phyloP scores from a whole-genome alignment of 768 basidiomycete genomes.

The Tylopilus balloui region DNA sequence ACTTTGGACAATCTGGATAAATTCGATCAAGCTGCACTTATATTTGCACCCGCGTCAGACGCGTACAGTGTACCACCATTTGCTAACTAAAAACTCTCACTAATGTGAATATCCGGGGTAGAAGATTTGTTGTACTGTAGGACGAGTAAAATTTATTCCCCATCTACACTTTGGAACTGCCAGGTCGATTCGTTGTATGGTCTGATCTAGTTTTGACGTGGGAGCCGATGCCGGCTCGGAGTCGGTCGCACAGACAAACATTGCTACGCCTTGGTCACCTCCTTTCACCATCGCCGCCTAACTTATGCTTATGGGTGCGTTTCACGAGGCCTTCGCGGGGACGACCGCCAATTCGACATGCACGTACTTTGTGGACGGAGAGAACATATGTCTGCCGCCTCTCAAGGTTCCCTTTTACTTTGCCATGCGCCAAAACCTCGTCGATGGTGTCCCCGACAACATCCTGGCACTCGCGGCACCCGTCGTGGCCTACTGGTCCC shows the following conservation, averaged over 20 bases:
- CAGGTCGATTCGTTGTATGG: background rate
- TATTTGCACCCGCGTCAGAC: slow-evolving; percentile 26
- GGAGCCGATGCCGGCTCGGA: background rate
- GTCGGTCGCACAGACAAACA: background rate
- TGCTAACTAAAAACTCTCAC: slow-evolving; percentile 28
- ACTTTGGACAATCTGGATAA: slow-evolving; percentile 32
- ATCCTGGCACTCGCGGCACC: slow-evolving; percentile 70
- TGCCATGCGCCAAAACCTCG: slow-evolving; percentile 38
- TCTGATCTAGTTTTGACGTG: slow-evolving; percentile 5
- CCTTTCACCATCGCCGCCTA: background rate
- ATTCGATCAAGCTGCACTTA: slow-evolving; percentile 24
- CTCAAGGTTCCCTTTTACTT: slow-evolving; percentile 54
- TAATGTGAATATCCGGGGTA: slow-evolving; percentile 33
- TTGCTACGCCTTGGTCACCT: background rate
- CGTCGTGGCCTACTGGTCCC: slow-evolving; percentile 77
- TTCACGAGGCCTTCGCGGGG: slow-evolving; percentile 8
- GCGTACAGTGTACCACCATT: slow-evolving; percentile 30
- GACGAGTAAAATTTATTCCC: slow-evolving; percentile 20
- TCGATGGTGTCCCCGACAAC: slow-evolving; percentile 65
- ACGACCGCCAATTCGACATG: slow-evolving; percentile 37
- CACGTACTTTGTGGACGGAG: slow-evolving; percentile 29
- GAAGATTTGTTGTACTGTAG: slow-evolving; percentile 34
- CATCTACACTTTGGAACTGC: background rate
- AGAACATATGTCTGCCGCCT: slow-evolving; percentile 35
- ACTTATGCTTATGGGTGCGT: slow-evolving; percentile 14